phyloP scores from a whole-genome alignment of 345 rosid genomes.

The Salix brachista region DNA sequence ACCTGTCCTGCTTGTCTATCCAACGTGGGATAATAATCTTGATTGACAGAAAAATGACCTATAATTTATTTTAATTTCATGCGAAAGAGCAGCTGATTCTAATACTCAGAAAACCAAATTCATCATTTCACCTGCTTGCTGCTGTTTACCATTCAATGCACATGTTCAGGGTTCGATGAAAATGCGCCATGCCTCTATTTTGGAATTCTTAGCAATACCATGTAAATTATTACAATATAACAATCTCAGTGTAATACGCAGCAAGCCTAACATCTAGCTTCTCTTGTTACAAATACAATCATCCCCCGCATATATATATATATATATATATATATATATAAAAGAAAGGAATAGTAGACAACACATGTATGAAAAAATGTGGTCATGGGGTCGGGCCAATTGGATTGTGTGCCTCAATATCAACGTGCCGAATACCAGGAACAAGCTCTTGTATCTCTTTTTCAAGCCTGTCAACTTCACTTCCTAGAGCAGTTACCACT shows the following conservation, averaged over 20 bases:
- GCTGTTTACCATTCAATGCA: too few species aligned
- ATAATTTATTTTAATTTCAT: too few species aligned
- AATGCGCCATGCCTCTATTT: too few species aligned
- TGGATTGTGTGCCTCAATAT: constrained; percentile 97
- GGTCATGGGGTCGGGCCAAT: constrained; percentile 34
- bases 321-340: not conserved
- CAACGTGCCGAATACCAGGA: constrained; percentile 94
- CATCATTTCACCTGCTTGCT: too few species aligned
- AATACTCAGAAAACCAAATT: too few species aligned
- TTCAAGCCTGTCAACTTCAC: constrained; percentile 96
- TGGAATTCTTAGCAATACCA: too few species aligned
- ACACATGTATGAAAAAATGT: not conserved
- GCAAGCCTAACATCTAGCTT: not conserved
- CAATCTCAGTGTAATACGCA: not conserved
- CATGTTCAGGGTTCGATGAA: too few species aligned
- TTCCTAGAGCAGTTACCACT: constrained; percentile 92
- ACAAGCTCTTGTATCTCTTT: constrained; percentile 91
- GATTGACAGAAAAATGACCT: too few species aligned
- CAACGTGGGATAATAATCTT: too few species aligned
- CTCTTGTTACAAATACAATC: not conserved
- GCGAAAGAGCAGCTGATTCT: too few species aligned
- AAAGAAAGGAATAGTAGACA: not conserved
- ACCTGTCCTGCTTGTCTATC: too few species aligned
- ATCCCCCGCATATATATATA: not conserved
- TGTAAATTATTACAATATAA: not conserved